Percentiles rank a stretch among this genome's conserved stretches.
phyloP scores from a whole-genome alignment of 2,329 filamentous ascomycete genomes.

The Botryotinia globosa region DNA sequence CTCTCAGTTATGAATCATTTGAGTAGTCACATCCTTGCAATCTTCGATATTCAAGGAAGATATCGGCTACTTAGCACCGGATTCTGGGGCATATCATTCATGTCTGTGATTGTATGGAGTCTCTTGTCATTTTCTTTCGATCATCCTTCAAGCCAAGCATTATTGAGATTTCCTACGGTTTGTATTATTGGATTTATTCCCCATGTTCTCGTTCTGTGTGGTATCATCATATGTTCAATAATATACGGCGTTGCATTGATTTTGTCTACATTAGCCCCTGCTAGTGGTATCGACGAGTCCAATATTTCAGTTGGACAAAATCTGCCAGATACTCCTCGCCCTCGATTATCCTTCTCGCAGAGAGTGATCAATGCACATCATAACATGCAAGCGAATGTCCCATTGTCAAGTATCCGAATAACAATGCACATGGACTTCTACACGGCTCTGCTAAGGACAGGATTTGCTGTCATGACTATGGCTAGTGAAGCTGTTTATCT shows the following conservation, averaged over 20 bases:
- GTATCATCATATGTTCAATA: constrained; percentile 69
- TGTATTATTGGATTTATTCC: constrained; percentile 94
- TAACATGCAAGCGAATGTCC: constrained; percentile 90
- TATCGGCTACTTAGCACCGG: constrained; percentile 84
- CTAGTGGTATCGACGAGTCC: constrained; percentile 28
- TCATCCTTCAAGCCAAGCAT: constrained; percentile 58
- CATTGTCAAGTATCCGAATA: constrained; percentile 75
- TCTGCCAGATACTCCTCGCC: background rate
- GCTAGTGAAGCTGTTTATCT: constrained; percentile 95
- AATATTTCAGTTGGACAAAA: constrained; percentile 41
- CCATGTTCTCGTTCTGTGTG: constrained; percentile 79
- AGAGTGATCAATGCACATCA: constrained; percentile 70
- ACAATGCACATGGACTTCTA: constrained; percentile 94
- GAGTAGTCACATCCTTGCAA: constrained; percentile 76
- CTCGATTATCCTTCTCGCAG: constrained; percentile 50
- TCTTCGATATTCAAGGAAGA: constrained; percentile 74
- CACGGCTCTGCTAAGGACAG: constrained; percentile 79
- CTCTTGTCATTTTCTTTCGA: constrained; percentile 61
- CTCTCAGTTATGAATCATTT: constrained; percentile 89
- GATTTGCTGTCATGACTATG: constrained; percentile 85
- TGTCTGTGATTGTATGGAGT: constrained; percentile 79
- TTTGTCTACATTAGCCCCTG: constrained; percentile 64
- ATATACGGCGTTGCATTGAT: constrained; percentile 78
- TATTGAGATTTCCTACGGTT: constrained; percentile 87
- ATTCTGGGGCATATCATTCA: constrained; percentile 87